Base-by-base conservation (phyloP, 768 basidiomycete species). In the Termitomyces sp. region DNA sequence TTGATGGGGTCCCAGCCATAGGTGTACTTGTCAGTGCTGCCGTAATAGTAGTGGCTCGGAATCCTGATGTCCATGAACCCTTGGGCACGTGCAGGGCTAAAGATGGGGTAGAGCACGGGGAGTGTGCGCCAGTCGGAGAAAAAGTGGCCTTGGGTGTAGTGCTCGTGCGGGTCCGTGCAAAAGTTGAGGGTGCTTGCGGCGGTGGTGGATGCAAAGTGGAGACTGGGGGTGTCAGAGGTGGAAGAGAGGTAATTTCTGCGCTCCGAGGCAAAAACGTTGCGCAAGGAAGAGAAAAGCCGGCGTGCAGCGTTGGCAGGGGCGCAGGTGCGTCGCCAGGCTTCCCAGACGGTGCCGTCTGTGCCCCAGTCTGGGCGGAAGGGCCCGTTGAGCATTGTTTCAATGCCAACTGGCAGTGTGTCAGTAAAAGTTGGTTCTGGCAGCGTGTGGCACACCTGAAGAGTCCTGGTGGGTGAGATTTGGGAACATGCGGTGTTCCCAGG, bases 111-210 rank as follows among this genome's bases (percentile, higher is more conserved):
- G n/a, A 96, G 77, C 1, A 83, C 83, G 12, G 90, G 83, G 57
- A 98, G 86, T 0, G 88, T 90, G 22, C 95, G 79, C 91, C 93
- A 97, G 71, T 99, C 96, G 18, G 92, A 92, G 81, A 97, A 98
- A 72, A 97, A 98, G 72, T 94, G 94, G 12, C 95, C 94, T 68
- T 98, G 97, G 29, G 81, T 80, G 66, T 90, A 86, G 63, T 88
- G 94, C 20, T 89, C 86, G 73, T 91, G 88, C 0, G 96, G 94
- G 34, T 83, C 76, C 33, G 74, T 66, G 72, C 97, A 99, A 67
- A 90, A 94, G 66, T 95, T 86, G 60, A 84, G 79, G 5, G 77
- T 75, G 52, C 83, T 77, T n/a, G 61, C 57, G 7, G 90, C 85
- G 10, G 86, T 85, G 2, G 72, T 72, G 29, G 73, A 62, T 13